Conservation (phyloP, 192 early-diverging fungal species). For the Coemansia sp. region DNA sequence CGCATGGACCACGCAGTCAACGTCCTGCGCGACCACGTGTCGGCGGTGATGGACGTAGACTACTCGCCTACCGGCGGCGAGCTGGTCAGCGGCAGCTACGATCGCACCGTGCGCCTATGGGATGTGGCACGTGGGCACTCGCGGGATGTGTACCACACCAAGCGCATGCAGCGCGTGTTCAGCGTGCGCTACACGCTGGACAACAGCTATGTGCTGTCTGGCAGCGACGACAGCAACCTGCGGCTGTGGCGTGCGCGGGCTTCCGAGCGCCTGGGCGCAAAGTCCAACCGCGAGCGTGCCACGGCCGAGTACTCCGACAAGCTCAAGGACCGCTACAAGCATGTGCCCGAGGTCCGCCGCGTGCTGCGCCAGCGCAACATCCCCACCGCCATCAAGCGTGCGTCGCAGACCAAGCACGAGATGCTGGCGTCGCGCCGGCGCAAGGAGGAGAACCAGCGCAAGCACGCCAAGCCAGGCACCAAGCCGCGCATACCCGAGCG, state of each 20-base stretch:
- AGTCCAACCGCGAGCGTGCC: conserved; percentile 73
- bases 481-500: conserved; percentile 66
- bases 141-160: conserved; percentile 94
- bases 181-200: conserved; percentile 93
- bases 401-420: conserved; percentile 73
- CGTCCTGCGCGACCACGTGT: conserved; percentile 94
- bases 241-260: conserved; percentile 95
- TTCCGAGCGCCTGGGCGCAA: conserved; percentile 77
- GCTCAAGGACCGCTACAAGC: conserved; percentile 90
- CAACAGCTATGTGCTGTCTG: conserved; percentile 89
- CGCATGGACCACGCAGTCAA: conserved; percentile 82
- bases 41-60: conserved; percentile 95
- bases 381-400: conserved; percentile 79
- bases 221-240: conserved; percentile 96
- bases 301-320: conserved; percentile 78
- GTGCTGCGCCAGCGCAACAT: conserved; percentile 86
- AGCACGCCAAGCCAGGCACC: conserved; percentile 66
- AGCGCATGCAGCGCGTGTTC: conserved; percentile 97
- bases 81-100: conserved; percentile 95
- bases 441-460: conserved; percentile 90
- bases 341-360: conserved; percentile 84
- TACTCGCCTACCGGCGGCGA: conserved; percentile 97
- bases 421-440: conserved; percentile 76
- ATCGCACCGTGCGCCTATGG: conserved; percentile 88
- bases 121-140: conserved; percentile 74